Base-by-base conservation (phyloP, 139 green algal species). In the Desmodesmus armatus region DNA sequence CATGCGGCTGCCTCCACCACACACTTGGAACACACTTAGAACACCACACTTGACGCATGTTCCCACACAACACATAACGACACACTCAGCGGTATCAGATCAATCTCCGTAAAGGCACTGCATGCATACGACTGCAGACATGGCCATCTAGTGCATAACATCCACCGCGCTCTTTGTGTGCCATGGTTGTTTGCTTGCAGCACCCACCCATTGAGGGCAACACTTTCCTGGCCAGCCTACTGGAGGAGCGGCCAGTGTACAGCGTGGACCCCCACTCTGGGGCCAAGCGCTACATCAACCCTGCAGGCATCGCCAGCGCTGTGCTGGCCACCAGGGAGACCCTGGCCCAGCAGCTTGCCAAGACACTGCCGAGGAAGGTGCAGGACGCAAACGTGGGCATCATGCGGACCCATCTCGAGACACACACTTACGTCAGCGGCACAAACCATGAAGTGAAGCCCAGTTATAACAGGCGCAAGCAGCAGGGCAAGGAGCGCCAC, bases 391-490 rank as follows among this genome's bases (percentile, higher is more conserved):
- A 77, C 65, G 63, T 85, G 11, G 44, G 4, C 4, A 51, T 85
- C 17, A 73, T 85, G 79, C 79, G 79, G 43, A 63, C 62, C 21
- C 79, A 85, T 44, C 33, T 84, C 7, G 78, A 84, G 63, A 35
- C 4, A 0, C 78, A 84, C 63, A 84, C 78, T 3, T 82, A 82
- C 55, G 76, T 82, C 35, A 72, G 37, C 37, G 76, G 76, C 35
- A 58, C 41, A 15, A 82, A 72, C 21, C 40, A 82, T 62, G 76
- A 82, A 23, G 9, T 29, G 9, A 51, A 47, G 47, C 53, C 55
- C 21, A 82, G 76, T 44, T 82, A 47, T 55, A 71, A 58, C 25
- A 25, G 37, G 25, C 60, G 40, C 23, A 43, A 82, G 76, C 75
- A 66, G 53, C 66, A 44, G 33, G 33, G n/a, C 31, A 31, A 74